These are phyloP conservation scores for Zopfia rhizophila DNA, from an alignment of 2,329 filamentous ascomycete genomes.

Conservation along the genomic window DNA sequence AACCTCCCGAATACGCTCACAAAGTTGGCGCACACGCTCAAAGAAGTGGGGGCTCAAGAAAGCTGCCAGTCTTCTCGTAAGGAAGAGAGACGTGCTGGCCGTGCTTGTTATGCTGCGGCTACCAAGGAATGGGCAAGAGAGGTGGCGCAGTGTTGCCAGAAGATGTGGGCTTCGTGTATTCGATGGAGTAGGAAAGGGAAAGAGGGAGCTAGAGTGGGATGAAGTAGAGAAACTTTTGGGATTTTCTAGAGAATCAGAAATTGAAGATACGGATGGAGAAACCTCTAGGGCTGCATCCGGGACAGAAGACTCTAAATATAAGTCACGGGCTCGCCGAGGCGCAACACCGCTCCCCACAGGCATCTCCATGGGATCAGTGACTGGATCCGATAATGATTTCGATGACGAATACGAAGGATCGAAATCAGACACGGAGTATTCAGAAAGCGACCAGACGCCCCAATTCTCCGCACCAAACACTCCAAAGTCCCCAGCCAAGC, in stretches of 20 bases:
- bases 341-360: conserved; percentile 41
- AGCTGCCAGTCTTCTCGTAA: conserved; percentile 49
- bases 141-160: conserved; percentile 64
- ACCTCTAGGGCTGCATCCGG: conserved; percentile 15
- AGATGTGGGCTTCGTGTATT: conserved; percentile 64
- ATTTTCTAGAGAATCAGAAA: conserved; percentile 30
- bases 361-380: conserved; percentile 16
- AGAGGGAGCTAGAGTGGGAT: conserved; percentile 56
- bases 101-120: conserved; percentile 66
- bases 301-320: conserved; percentile 29
- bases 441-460: conserved; percentile 2
- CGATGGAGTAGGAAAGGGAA: conserved; percentile 31
- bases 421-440: neutral
- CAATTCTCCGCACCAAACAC: conserved; percentile 4
- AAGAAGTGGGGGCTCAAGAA: conserved; percentile 29
- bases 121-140: conserved; percentile 56
- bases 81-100: conserved; percentile 62
- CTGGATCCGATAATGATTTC: conserved; percentile 2
- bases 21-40: conserved; percentile 40
- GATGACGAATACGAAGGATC: conserved; percentile 11
- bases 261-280: conserved; percentile 41
- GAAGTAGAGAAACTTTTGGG: conserved; percentile 45
- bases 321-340: conserved; percentile 32
- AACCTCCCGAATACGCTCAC: conserved; percentile 72
- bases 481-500: neutral